Conservation (phyloP, 257 asterid genomes). For the Solanum ahanhuiri region DNA sequence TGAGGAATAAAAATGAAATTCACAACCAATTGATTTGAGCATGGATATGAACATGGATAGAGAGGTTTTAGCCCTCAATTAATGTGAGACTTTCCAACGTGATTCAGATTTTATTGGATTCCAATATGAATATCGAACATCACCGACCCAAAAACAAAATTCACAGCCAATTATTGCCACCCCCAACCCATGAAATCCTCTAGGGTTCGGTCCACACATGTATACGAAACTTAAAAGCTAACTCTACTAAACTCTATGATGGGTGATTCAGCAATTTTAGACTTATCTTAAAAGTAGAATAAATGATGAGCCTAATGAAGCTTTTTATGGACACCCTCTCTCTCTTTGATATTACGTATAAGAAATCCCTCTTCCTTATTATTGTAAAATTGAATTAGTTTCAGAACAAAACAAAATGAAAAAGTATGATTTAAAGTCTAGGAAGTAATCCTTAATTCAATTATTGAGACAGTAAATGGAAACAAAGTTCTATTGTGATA, state of each 20-base stretch:
- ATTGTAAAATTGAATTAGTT: background rate
- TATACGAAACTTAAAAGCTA: background rate
- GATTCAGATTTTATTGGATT: background rate
- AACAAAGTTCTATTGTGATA: background rate
- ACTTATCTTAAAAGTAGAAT: background rate
- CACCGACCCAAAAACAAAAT: rapidly evolving
- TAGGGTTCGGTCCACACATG: background rate
- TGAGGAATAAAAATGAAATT: background rate
- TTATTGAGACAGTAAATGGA: background rate
- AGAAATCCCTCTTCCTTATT: background rate
- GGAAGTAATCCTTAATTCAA: background rate
- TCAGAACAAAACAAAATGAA: background rate
- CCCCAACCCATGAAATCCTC: background rate
- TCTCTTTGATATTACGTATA: background rate
- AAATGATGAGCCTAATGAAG: background rate
- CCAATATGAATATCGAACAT: background rate
- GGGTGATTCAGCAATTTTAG: background rate
- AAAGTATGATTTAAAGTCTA: background rate
- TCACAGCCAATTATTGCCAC: background rate
- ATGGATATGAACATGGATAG: background rate
- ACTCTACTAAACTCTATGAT: background rate
- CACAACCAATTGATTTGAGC: background rate
- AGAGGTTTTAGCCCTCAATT: background rate
- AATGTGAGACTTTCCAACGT: background rate
- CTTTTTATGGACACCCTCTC: background rate